Evolutionary conservation across 1,139 yeast species (phyloP), one percentile per base, ranked within the genome.

Genomic region (Lodderomyces beijingensis): DNA sequence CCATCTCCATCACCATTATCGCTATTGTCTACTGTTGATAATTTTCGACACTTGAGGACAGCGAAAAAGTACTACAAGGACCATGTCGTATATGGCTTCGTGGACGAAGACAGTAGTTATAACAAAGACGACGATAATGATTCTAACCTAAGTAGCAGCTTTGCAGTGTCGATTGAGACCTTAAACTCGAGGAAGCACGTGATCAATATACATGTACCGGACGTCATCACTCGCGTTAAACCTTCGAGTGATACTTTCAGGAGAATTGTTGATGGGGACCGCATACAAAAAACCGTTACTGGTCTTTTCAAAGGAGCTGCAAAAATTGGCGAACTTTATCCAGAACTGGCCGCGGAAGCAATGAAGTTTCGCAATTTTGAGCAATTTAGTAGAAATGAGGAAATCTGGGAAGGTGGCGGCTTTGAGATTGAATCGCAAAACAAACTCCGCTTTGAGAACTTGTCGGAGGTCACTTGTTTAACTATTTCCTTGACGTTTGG

Each of bases 191-290:
- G 68, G 28, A 52, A 53, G 35, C 54, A 55, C 37, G 31, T 40
- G 12, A 37, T 67, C n/a, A 62, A 64, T 35, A 38, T 71, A n/a
- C 77, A 71, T 41, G 45, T 70, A 11, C 73, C 74, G 2, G 76
- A 70, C 42, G 33, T 67, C 3, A 56, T 58, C 3, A 49, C 70
- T 3, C 50, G 47, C 29, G 26, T 65, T 2, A 22, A 56, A 2
- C 72, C 72, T 0, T 47, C 42, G 20, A 46, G 57, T 17, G 35
- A 43, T 3, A 18, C 51, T 7, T 21, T 32, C 8, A 18, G 23
- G n/a, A 14, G 21, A 6, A 20, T 33, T 10, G 10, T 19, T 19
- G 9, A 8, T 8, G 21, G 21, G 7, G 10, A 10, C 7, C 10
- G 10, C 21, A 8, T 10, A 19, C 21, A 19, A 19, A 8, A 8